Evolutionary conservation across 1,139 yeast genomes (phyloP).

Genomic region (Saccharomycopsis crataegensis): DNA sequence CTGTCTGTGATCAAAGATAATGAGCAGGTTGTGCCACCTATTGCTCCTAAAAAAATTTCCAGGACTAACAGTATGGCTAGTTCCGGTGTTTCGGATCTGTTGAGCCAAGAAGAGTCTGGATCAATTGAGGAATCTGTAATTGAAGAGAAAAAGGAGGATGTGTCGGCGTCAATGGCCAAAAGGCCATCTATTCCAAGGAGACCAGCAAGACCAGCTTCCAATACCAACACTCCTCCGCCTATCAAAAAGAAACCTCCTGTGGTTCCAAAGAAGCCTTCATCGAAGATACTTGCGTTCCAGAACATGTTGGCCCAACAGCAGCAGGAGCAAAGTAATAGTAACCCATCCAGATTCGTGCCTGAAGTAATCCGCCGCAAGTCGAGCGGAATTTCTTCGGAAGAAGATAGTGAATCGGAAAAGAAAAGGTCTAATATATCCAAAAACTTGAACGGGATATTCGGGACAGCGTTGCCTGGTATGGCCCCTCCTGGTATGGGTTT

Average conservation of each 20-base stretch:
- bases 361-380: background rate
- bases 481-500: constrained; percentile 26
- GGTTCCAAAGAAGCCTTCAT: constrained; percentile 68
- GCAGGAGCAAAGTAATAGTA: constrained; percentile 22
- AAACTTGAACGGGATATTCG: constrained; percentile 51
- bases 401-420: constrained; percentile 8
- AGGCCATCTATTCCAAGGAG: constrained; percentile 21
- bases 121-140: background rate
- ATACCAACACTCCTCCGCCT: background rate
- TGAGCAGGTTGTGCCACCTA: background rate
- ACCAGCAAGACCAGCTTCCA: constrained; percentile 15
- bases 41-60: constrained; percentile 21
- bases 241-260: constrained; percentile 47
- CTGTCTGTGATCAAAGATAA: constrained; percentile 19
- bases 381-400: constrained; percentile 5
- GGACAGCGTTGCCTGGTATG: constrained; percentile 63
- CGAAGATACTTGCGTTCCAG: constrained; percentile 74
- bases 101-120: background rate
- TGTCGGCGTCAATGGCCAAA: no score
- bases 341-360: background rate
- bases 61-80: constrained; percentile 5
- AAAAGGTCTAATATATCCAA: constrained; percentile 41
- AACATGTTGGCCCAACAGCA: constrained; percentile 53
- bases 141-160: no score
- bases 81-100: constrained; percentile 1